Evolutionary conservation across 1,139 yeast species (phyloP).

Genomic region (Blastobotrys apis): DNA sequence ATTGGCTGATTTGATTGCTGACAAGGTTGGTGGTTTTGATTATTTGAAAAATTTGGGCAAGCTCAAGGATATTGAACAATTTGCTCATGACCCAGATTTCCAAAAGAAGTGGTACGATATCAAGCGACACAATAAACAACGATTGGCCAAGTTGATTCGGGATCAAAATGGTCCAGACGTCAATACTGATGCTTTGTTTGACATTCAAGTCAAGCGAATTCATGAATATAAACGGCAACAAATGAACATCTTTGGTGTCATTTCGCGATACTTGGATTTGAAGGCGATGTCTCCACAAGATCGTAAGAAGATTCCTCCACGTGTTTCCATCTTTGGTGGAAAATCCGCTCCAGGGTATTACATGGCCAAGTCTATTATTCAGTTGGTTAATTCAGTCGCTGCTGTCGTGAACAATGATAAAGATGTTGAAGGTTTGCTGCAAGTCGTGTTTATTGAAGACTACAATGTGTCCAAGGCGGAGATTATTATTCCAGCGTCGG

Average conservation of each 20-base stretch:
- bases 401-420: slow-evolving; percentile 74
- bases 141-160: slow-evolving; percentile 67
- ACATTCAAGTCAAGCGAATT: slow-evolving; percentile 89
- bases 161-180: slow-evolving; percentile 61
- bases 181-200: slow-evolving; percentile 68
- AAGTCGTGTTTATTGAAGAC: slow-evolving; percentile 86
- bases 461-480: slow-evolving; percentile 94
- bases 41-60: slow-evolving; percentile 65
- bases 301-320: slow-evolving; percentile 63
- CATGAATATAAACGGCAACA: slow-evolving; percentile 97
- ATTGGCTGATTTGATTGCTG: slow-evolving; percentile 65
- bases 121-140: slow-evolving; percentile 64
- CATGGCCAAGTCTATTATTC: slow-evolving; percentile 88
- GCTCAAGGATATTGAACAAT: slow-evolving; percentile 64
- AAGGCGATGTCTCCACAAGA: slow-evolving; percentile 66
- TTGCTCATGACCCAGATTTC: slow-evolving; percentile 64
- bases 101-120: slow-evolving; percentile 66
- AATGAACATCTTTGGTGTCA: slow-evolving; percentile 83
- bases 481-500: slow-evolving; percentile 84
- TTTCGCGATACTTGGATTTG: slow-evolving; percentile 73
- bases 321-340: slow-evolving; percentile 85
- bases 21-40: slow-evolving; percentile 64
- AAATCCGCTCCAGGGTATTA: slow-evolving; percentile 96
- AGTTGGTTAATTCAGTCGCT: slow-evolving; percentile 76
- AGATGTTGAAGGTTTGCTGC: slow-evolving; percentile 69